These are phyloP conservation scores for Russula griseocarnosa DNA, from an alignment of 768 basidiomycete species.

Conservation along the genomic window DNA sequence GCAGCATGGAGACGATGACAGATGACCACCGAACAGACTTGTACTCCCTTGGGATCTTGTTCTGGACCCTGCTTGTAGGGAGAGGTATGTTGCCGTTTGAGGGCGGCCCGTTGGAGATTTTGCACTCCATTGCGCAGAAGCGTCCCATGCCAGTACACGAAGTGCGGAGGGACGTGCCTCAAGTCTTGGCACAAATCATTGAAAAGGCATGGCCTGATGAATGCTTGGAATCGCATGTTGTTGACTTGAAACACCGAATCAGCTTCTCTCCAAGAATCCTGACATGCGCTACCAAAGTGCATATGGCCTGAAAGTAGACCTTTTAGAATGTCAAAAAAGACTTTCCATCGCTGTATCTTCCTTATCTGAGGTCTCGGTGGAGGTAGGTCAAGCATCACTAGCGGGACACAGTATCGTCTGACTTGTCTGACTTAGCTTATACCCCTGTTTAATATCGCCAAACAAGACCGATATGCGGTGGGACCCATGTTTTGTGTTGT, in stretches of 20 bases:
- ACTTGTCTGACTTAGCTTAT: constrained; percentile 48
- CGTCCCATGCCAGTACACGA: constrained; percentile 73
- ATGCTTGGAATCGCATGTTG: not conserved
- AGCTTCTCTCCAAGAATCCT: constrained; percentile 67
- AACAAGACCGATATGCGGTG: constrained; percentile 62
- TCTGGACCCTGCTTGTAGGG: constrained; percentile 73
- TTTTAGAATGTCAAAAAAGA: constrained; percentile 63
- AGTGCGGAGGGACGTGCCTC: constrained; percentile 66
- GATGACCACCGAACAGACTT: constrained; percentile 74
- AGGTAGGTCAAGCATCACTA: constrained; percentile 38
- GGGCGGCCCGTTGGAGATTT: constrained; percentile 50
- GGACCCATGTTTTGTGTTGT: constrained; percentile 23
- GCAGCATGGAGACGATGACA: constrained; percentile 63
- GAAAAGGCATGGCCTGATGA: constrained; percentile 47
- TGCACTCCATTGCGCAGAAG: constrained; percentile 69
- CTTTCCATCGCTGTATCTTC: constrained; percentile 58
- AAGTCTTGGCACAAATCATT: constrained; percentile 64
- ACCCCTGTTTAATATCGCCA: constrained; percentile 61
- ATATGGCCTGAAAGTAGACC: constrained; percentile 61
- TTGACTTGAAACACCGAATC: constrained; percentile 14
- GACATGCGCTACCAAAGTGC: constrained; percentile 70
- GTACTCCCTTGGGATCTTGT: constrained; percentile 67
- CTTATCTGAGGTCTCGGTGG: constrained; percentile 51
- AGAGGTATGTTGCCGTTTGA: constrained; percentile 44
- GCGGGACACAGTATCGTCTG: constrained; percentile 10